Evolutionary conservation across 2,329 filamentous ascomycete genomes (phyloP), one percentile per base, ranked within the genome.

Genomic region (Ascochyta pisi): DNA sequence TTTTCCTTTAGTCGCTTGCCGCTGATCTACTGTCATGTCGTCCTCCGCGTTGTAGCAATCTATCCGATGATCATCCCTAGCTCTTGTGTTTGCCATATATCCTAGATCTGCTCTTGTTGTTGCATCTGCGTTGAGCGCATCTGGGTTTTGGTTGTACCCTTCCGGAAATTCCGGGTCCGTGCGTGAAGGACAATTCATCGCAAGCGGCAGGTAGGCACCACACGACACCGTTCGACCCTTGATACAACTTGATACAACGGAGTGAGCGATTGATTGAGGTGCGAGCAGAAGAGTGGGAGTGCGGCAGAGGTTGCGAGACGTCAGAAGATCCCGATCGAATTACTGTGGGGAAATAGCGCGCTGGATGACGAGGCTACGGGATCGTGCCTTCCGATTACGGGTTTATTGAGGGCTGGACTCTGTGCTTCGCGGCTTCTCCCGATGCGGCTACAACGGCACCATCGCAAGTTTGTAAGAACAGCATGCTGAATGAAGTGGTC

Each of bases 121-220:
- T 31, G 82, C 76, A 68, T 88, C 86, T n/a, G 81, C 79, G 54
- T 82, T 82, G 52, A 89, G 74, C 2, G 78, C 76, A 51, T 81
- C 77, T 1, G 86, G 86, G 60, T 79, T 88, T 73, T 89, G 86
- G 66, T 89, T 89, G 76, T 81, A 86, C 22, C 80, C 79, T 47
- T 83, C 80, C 44, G 79, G 77, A 45, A 80, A 71, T 27, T 80
- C 77, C 10, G 77, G 76, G 57, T 89, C 86, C 29, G 81, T 84
- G 62, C 84, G 79, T 6, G 86, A 88, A 54, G 86, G 86, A 70
- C 86, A 87, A 67, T 89, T 89, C 86, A 89, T 89, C 54, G 47
- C 52, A 49, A 57, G 27, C 29, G 31, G 31, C 22, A 42, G 47
- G 24, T 23, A 33, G 26, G 26, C 49, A 31, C 49, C 49, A 31